Evolutionary conservation across 805 yeast genomes (phyloP), one percentile per base, ranked within the genome.

Genomic region (Candida saitoana): DNA sequence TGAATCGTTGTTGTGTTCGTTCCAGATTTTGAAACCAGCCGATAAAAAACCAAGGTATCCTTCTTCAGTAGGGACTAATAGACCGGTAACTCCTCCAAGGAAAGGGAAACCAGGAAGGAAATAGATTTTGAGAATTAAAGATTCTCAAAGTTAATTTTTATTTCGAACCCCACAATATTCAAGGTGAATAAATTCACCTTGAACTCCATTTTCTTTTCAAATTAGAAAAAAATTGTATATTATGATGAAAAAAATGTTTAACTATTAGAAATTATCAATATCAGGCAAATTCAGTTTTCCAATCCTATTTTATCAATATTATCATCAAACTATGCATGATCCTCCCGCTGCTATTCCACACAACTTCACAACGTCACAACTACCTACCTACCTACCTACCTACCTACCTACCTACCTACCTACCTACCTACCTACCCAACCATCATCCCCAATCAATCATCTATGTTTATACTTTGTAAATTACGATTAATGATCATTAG

Each of bases 1-100:
- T 66, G 98, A 93, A 70, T 83, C 91, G 65, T 77, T 91, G 59
- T 75, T 91, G 57, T 91, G 99, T 73, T 90, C 97, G 14, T 91
- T 91, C 81, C 93, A 86, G 67, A 93, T 91, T 58, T 79, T 91
- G 65, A 93, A 93, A 69, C 99, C 99, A 22, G 97, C 99, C 40
- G 98, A 93, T 65, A 91, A 91, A 78, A 88, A 88, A 69, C 83
- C 86, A 49, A 84, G 85, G 65, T 69, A 65, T 56, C 71, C 73
- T 40, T 81, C 60, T 51, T 68, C 53, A 8, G 45, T 41, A n/a
- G 39, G 47, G 6, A 35, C 34, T 15, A 45, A 42, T 35, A 42
- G 47, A 38, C 40, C 48, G 14, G 48, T 48, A 20, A 20, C 51
- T 15, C 36, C 40, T 11, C 44, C 44, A 41, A 44, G 50, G 41